Percentiles rank a stretch among this genome's conserved stretches.
Evolutionary conservation across 2,329 filamentous ascomycete species (phyloP).

Genomic region (Alternaria burnsii): DNA sequence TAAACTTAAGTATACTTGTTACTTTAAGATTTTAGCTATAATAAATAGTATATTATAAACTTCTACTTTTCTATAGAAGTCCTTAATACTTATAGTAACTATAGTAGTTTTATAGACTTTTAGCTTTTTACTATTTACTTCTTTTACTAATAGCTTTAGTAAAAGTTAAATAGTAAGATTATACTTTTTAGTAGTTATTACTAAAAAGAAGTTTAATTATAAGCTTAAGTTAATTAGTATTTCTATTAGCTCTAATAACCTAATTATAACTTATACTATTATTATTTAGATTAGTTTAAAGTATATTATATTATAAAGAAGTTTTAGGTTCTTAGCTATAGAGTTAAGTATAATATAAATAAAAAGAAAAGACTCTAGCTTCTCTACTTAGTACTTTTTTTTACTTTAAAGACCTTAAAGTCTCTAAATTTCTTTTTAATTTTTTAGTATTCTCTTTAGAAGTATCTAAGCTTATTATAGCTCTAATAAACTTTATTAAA

Average conservation of each 20-base stretch:
- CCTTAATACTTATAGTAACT: background rate
- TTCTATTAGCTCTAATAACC: background rate
- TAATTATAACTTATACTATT: background rate
- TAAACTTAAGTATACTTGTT: background rate
- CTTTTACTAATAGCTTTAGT: background rate
- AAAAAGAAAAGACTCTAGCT: background rate
- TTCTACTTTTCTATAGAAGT: background rate
- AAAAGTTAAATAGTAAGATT: background rate
- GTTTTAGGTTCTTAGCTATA: background rate
- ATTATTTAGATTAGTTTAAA: background rate
- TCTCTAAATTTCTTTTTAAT: background rate
- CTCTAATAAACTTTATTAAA: background rate
- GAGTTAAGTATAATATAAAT: background rate
- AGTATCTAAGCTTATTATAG: background rate
- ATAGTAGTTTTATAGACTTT: background rate
- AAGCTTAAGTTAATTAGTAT: background rate
- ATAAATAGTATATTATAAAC: background rate
- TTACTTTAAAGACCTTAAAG: background rate
- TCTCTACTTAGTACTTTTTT: background rate
- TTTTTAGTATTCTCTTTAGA: background rate
- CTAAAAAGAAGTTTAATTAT: background rate
- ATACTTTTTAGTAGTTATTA: background rate
- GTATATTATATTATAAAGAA: background rate
- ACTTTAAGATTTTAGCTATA: background rate
- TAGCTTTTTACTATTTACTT: background rate